Conservation (phyloP, 2,329 filamentous ascomycete genomes). For the Clarireedia monteithiana region DNA sequence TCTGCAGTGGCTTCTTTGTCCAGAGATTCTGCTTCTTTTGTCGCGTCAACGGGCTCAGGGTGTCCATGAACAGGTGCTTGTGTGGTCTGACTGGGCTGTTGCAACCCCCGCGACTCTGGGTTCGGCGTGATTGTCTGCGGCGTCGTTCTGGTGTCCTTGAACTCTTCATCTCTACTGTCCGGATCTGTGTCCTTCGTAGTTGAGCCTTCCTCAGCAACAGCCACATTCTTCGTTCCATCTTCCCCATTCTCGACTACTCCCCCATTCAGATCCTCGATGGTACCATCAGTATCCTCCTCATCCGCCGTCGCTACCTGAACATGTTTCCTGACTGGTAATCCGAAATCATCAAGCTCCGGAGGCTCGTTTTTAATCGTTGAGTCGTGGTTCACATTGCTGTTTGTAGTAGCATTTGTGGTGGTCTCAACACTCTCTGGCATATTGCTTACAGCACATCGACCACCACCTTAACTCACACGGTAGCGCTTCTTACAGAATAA, state of each 20-base stretch:
- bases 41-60: background rate
- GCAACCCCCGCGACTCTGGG: slow-evolving; percentile 12
- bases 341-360: slow-evolving; percentile 60
- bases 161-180: slow-evolving; percentile 35
- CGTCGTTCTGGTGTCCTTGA: slow-evolving; percentile 32
- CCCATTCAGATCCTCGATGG: background rate
- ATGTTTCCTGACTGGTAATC: slow-evolving; percentile 52
- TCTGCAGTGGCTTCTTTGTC: slow-evolving; percentile 5
- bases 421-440: slow-evolving; percentile 25
- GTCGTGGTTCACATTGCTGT: slow-evolving; percentile 13
- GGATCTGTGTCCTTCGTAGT: slow-evolving; percentile 11
- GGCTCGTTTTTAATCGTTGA: slow-evolving; percentile 9
- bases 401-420: slow-evolving; percentile 15
- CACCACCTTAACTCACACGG: slow-evolving; percentile 10
- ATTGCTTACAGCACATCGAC: slow-evolving; percentile 16
- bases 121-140: slow-evolving; percentile 21
- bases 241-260: background rate
- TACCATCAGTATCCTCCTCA: background rate
- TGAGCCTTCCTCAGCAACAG: background rate
- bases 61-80: background rate
- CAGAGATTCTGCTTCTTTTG: slow-evolving; percentile 8
- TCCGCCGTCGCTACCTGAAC: slow-evolving; percentile 14
- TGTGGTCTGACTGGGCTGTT: slow-evolving; percentile 1
- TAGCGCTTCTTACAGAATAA: slow-evolving; percentile 3
- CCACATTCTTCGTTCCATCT: slow-evolving; percentile 4